phyloP scores from a whole-genome alignment of 352 stramenopile species.

The Globisporangium ultimum region DNA sequence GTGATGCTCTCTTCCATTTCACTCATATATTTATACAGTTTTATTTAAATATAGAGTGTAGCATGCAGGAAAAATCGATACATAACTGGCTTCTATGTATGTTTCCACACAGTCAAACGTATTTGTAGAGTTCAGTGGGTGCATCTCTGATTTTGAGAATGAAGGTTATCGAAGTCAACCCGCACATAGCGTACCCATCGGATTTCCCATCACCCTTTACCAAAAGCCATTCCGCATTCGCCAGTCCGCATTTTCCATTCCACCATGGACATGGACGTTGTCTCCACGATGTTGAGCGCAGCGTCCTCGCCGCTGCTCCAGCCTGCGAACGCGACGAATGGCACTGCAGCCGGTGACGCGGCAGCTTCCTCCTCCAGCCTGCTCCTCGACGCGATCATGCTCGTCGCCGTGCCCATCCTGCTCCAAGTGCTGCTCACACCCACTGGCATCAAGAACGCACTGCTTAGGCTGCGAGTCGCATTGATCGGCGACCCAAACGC shows the following conservation, averaged over 20 bases:
- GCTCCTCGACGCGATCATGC: conserved; percentile 36
- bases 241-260: conserved; percentile 2
- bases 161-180: background rate
- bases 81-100: background rate
- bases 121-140: background rate
- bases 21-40: no score
- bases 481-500: conserved; percentile 17
- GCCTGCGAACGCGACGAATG: conserved; percentile 9
- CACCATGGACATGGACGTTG: conserved; percentile 7
- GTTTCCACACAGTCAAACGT: background rate
- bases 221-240: no score
- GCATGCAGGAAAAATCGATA: no score
- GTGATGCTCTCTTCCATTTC: no score
- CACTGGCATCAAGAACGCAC: conserved; percentile 24
- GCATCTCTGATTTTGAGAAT: background rate
- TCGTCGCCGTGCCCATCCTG: conserved; percentile 1
- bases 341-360: conserved; percentile 24
- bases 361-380: conserved; percentile 28
- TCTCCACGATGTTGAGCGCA: conserved; percentile 1
- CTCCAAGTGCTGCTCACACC: conserved; percentile 34
- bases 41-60: background rate
- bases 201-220: no score
- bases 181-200: no score
- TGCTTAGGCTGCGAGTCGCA: conserved; percentile 21
- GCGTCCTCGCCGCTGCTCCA: background rate